Conservation (phyloP, 352 stramenopile species). For the Phytophthora boehmeriae region DNA sequence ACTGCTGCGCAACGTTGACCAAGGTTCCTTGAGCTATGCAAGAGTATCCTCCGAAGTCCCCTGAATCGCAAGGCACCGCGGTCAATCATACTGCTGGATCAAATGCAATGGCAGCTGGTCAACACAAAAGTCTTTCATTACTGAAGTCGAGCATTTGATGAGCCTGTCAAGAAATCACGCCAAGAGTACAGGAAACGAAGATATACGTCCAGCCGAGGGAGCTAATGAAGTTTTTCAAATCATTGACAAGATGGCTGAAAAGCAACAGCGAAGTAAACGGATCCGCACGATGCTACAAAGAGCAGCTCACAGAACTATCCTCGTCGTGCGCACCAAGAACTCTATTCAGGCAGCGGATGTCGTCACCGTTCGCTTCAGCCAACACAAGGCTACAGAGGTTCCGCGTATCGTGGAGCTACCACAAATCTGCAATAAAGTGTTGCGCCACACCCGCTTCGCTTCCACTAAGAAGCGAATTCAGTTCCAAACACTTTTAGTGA, state of each 20-base stretch:
- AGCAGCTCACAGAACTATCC: constrained; percentile 73
- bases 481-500: constrained; percentile 56
- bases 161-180: neutral
- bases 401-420: constrained; percentile 59
- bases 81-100: neutral
- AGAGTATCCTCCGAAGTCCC: neutral
- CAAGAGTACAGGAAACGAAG: constrained; percentile 9
- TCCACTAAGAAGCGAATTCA: constrained; percentile 35
- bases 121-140: constrained; percentile 40
- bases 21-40: constrained; percentile 1
- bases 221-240: constrained; percentile 51
- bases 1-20: neutral
- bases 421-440: constrained; percentile 55
- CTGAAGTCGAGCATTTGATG: constrained; percentile 30
- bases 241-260: constrained; percentile 57
- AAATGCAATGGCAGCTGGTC: constrained; percentile 5
- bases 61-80: neutral
- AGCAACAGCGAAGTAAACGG: constrained; percentile 55
- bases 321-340: constrained; percentile 76
- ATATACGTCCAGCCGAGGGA: constrained; percentile 22
- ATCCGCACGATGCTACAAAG: constrained; percentile 69
- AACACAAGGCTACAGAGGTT: constrained; percentile 49
- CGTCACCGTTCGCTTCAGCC: constrained; percentile 65
- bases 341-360: constrained; percentile 70
- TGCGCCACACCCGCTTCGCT: constrained; percentile 44